Evolutionary conservation across 106 monocot species (phyloP).

Genomic region (Acorus calamus): DNA sequence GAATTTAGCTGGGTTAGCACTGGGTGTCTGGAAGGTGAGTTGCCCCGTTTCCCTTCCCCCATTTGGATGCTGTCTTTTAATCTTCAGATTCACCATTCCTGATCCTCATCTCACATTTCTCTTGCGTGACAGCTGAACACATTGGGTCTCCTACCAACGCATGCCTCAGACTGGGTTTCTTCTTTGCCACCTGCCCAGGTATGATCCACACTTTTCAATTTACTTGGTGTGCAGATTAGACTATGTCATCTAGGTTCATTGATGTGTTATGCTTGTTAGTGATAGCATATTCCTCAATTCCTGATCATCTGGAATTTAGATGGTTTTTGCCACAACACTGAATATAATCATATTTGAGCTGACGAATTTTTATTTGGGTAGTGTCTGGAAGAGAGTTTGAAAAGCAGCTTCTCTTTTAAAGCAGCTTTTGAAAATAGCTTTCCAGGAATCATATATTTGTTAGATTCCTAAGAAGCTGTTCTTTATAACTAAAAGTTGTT

Average conservation of each 20-base stretch:
- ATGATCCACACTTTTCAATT: slow-evolving; percentile 3
- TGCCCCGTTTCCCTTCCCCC: background rate
- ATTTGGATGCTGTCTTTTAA: background rate
- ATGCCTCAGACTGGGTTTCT: slow-evolving; percentile 93
- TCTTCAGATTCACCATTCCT: background rate
- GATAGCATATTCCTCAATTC: background rate
- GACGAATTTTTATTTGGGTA: no score
- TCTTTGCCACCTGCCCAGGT: slow-evolving; percentile 81
- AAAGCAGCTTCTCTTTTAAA: no score
- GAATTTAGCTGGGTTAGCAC: slow-evolving; percentile 49
- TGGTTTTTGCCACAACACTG: no score
- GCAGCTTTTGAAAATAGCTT: no score
- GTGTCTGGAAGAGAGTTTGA: no score
- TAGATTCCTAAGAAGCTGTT: no score
- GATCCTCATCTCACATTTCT: background rate
- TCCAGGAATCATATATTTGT: no score
- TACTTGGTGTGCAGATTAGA: background rate
- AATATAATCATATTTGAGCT: no score
- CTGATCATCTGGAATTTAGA: no score
- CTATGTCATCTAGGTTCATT: background rate
- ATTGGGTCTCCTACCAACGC: slow-evolving; percentile 85
- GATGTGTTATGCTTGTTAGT: background rate
- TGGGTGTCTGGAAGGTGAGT: slow-evolving; percentile 87
- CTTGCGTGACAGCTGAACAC: slow-evolving; percentile 58
- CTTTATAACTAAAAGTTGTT: no score